Percentiles rank a stretch among this genome's conserved stretches.
Evolutionary conservation across 805 yeast genomes (phyloP).

Genomic region (Sungouiozyma intestinalis): DNA sequence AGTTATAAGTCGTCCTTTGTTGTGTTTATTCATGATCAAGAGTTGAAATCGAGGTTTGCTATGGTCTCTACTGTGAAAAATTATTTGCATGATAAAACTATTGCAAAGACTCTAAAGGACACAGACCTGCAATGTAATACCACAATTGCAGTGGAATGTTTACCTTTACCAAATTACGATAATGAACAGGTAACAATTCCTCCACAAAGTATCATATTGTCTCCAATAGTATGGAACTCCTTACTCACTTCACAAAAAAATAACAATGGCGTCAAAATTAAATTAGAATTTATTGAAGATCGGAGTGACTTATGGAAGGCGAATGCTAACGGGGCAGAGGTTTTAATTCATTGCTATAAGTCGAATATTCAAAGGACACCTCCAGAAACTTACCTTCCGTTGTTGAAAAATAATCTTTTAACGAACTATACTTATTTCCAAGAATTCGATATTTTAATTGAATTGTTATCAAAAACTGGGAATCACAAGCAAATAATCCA

Average conservation of each 20-base stretch:
- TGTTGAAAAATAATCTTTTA: conserved; percentile 4
- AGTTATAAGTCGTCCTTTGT: neutral
- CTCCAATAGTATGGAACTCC: conserved; percentile 37
- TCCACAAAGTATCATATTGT: conserved; percentile 30
- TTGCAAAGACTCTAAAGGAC: conserved; percentile 4
- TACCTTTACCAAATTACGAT: neutral
- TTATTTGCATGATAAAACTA: conserved; percentile 21
- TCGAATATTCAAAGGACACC: neutral
- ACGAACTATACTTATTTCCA: conserved; percentile 11
- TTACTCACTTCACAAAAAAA: conserved; percentile 20
- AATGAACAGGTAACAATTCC: conserved; percentile 4
- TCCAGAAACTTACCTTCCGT: neutral
- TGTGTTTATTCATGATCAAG: conserved; percentile 3
- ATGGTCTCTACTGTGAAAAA: conserved; percentile 22
- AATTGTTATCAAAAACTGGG: conserved; percentile 5
- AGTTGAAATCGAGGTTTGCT: conserved; percentile 15
- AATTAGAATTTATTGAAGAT: conserved; percentile 31
- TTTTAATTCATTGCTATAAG: conserved; percentile 1
- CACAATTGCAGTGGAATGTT: neutral
- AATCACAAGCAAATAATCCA: neutral
- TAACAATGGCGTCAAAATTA: conserved; percentile 25
- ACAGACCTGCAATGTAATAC: neutral
- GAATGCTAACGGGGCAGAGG: conserved; percentile 31
- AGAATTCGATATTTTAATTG: conserved; percentile 7
- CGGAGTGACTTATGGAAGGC: neutral